Conservation (phyloP, 176 grass and related monocot genomes). For the Avena sativa region DNA sequence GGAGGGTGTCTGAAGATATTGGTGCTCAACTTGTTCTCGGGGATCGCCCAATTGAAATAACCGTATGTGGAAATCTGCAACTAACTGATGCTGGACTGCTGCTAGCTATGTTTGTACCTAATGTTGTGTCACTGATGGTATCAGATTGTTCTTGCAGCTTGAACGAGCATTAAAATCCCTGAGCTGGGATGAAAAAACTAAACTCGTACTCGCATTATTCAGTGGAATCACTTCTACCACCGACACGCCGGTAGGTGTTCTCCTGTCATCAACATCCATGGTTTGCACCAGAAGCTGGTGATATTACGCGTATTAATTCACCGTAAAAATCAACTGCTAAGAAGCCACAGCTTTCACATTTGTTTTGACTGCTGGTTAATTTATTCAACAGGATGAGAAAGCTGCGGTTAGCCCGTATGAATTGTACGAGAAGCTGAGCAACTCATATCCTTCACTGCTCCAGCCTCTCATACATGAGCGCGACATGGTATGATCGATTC, state of each 20-base stretch:
- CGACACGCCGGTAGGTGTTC: slow-evolving; percentile 41
- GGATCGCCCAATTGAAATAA: slow-evolving; percentile 97
- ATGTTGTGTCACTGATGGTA: neutral
- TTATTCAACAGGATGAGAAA: slow-evolving; percentile 54
- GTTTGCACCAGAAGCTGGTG: neutral
- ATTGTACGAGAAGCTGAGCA: slow-evolving; percentile 70
- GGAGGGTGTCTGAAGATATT: slow-evolving; percentile 91
- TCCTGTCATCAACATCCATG: neutral
- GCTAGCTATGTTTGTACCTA: neutral
- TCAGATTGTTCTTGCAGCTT: slow-evolving; percentile 59
- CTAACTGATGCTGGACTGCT: neutral
- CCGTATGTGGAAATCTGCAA: slow-evolving; percentile 51
- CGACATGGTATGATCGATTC: slow-evolving; percentile 63
- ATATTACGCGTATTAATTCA: neutral
- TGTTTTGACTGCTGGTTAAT: neutral
- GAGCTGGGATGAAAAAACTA: slow-evolving; percentile 69
- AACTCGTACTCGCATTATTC: slow-evolving; percentile 69
- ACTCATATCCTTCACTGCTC: slow-evolving; percentile 80
- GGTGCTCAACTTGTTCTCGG: slow-evolving; percentile 92
- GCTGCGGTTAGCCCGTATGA: slow-evolving; percentile 63
- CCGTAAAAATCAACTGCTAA: neutral
- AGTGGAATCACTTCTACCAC: slow-evolving; percentile 62
- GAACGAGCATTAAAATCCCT: slow-evolving; percentile 95
- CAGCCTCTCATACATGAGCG: slow-evolving; percentile 90
- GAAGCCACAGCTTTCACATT: neutral